phyloP scores from a whole-genome alignment of 1,139 yeast species.

The Suhomyces bribrorum region DNA sequence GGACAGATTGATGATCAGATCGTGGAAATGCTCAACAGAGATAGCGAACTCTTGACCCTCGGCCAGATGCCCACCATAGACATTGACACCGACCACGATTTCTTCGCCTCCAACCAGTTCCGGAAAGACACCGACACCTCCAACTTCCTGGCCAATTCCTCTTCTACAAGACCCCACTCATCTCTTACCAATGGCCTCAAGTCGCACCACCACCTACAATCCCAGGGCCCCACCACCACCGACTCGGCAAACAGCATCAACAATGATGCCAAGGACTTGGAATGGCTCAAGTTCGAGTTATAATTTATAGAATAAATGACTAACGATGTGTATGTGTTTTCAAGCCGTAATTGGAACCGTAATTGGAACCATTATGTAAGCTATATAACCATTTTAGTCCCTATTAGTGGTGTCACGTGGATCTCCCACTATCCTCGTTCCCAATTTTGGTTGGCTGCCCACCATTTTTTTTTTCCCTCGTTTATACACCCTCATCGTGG shows the following conservation, averaged over 20 bases:
- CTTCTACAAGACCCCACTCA: constrained; percentile 20
- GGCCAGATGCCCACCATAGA: constrained; percentile 13
- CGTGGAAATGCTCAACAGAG: constrained; percentile 10
- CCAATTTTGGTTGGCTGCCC: background rate
- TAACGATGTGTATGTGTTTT: background rate
- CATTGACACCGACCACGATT: constrained; percentile 9
- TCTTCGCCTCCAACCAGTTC: background rate
- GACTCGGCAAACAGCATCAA: constrained; percentile 9
- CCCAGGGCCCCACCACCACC: constrained; percentile 5
- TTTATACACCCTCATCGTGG: background rate
- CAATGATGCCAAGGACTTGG: constrained; percentile 34
- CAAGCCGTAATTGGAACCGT: background rate
- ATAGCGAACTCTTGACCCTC: constrained; percentile 3
- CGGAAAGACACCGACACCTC: background rate
- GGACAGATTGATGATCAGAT: constrained; percentile 9
- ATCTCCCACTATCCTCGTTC: too few species aligned
- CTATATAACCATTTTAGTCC: background rate
- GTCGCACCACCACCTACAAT: constrained; percentile 16
- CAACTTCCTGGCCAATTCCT: constrained; percentile 9
- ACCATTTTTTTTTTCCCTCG: background rate
- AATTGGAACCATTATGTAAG: background rate
- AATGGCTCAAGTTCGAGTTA: constrained; percentile 51
- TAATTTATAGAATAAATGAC: constrained; percentile 16
- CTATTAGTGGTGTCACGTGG: too few species aligned
- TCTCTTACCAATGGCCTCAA: constrained; percentile 32